Evolutionary conservation across 192 early-diverging fungal genomes (phyloP), one percentile per base, ranked within the genome.

Genomic region (Mortierella claussenii): DNA sequence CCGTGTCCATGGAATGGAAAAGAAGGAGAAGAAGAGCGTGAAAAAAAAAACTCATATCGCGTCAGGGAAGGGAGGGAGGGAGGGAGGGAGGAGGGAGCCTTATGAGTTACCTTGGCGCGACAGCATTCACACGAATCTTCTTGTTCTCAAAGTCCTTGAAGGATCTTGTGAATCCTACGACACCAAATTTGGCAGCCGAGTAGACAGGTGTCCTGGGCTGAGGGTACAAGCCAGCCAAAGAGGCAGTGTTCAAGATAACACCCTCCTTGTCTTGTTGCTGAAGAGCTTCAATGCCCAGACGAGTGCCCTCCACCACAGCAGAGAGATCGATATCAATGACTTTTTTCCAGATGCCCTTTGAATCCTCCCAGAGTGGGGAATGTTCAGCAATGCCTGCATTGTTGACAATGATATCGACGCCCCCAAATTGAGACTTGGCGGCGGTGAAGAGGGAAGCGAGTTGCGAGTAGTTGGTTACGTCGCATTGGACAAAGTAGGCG

Each of bases 181-280:
- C 87, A 17, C 88, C 93, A 48, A 82, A 88, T 81, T 95, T 95
- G 26, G 90, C 89, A 0, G 91, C 91, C 8, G 86, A 86, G 71
- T 95, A 95, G 9, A 91, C 86, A 2, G 91, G 91, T 43, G 87
- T 85, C 31, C 74, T 73, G 20, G 81, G 65, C n/a, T 80, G 50
- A 1, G 86, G 84, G 53, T 81, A 81, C 23, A 90, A 80, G 1
- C 90, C 93, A 37, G 91, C 91, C 54, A 91, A 82, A 8, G 90
- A 92, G 1, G 93, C 89, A 0, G 89, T 90, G 62, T 93, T 95
- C 42, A 95, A 79, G 44, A 95, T 81, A 9, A 92, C 88, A 9
- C 90, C 92, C 9, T 82, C 83, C n/a, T 42, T 51, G n/a, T 71
- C 58, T 28, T 73, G 78, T 26, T 83, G 73, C 7, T 68, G 48